Percentiles rank a stretch among this genome's conserved stretches.
Evolutionary conservation across 345 rosid genomes (phyloP).

Genomic region (Murraya koenigii): DNA sequence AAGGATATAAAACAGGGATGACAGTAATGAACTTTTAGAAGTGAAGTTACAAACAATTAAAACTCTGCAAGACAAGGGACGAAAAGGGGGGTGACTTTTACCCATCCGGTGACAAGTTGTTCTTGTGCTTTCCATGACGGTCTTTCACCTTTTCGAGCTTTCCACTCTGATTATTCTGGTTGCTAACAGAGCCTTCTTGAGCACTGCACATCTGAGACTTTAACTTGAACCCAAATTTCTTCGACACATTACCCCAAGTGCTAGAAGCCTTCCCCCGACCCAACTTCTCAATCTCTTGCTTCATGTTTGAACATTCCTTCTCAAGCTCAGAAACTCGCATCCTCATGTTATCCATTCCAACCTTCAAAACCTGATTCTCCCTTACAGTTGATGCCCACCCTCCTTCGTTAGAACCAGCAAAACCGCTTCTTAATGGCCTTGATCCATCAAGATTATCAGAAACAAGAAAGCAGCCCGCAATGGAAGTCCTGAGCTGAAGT

Average conservation of each 20-base stretch:
- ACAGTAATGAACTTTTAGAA: conserved; percentile 12
- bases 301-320: conserved; percentile 76
- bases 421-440: conserved; percentile 78
- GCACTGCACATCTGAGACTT: conserved; percentile 98
- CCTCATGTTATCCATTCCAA: conserved; percentile 97
- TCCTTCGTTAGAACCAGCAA: conserved; percentile 70
- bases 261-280: conserved; percentile 47
- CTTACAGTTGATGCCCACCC: conserved; percentile 89
- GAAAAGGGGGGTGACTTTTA: conserved; percentile 17
- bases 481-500: conserved; percentile 96
- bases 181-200: conserved; percentile 79
- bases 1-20: neutral
- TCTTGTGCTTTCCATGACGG: conserved; percentile 60
- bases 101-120: conserved; percentile 42
- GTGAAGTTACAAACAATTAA: conserved; percentile 22
- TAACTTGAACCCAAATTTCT: conserved; percentile 78
- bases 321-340: conserved; percentile 88
- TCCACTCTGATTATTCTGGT: conserved; percentile 49
- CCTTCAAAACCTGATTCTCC: conserved; percentile 95
- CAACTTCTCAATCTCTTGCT: conserved; percentile 88
- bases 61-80: neutral
- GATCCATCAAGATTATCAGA: conserved; percentile 95
- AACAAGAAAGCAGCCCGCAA: conserved; percentile 91
- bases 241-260: conserved; percentile 54
- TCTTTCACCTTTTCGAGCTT: conserved; percentile 60